Conservation (phyloP, 441 rosid species). For the Codiaeum variegatum region DNA sequence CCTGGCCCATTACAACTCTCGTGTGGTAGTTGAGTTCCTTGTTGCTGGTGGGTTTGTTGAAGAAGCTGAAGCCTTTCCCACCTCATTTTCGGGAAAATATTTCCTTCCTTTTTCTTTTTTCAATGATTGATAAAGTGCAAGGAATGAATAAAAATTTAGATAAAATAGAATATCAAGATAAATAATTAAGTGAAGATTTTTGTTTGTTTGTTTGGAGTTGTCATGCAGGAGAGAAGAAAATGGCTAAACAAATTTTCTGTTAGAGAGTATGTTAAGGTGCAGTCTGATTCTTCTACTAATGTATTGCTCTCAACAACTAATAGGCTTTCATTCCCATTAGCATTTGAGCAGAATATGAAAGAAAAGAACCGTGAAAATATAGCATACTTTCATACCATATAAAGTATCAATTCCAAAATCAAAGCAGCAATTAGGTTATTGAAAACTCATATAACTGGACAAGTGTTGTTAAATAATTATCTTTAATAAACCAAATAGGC, state of each 20-base stretch:
- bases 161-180: not conserved
- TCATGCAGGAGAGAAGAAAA: conserved; percentile 22
- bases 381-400: too few relatives aligned
- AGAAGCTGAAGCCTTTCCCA: conserved; percentile 71
- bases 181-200: not conserved
- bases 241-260: not conserved
- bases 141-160: not conserved
- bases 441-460: too few relatives aligned
- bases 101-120: conserved; percentile 7
- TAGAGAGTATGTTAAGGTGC: not conserved
- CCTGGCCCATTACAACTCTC: conserved; percentile 66
- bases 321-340: not conserved
- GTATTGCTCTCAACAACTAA: not conserved
- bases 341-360: not conserved
- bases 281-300: not conserved
- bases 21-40: conserved; percentile 25
- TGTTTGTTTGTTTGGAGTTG: not conserved
- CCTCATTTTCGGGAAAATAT: conserved; percentile 51
- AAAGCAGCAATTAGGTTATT: too few relatives aligned
- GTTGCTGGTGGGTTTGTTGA: conserved; percentile 21
- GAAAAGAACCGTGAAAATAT: too few relatives aligned
- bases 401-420: too few relatives aligned
- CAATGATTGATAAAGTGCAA: conserved; percentile 28
- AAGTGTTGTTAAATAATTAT: too few relatives aligned
- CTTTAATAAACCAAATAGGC: too few relatives aligned